A percentile compares a stretch with the other conserved stretches of the same genome.
These are phyloP conservation scores for Detonula confervacea DNA, from an alignment of 352 stramenopile genomes.

Conservation along the genomic window DNA sequence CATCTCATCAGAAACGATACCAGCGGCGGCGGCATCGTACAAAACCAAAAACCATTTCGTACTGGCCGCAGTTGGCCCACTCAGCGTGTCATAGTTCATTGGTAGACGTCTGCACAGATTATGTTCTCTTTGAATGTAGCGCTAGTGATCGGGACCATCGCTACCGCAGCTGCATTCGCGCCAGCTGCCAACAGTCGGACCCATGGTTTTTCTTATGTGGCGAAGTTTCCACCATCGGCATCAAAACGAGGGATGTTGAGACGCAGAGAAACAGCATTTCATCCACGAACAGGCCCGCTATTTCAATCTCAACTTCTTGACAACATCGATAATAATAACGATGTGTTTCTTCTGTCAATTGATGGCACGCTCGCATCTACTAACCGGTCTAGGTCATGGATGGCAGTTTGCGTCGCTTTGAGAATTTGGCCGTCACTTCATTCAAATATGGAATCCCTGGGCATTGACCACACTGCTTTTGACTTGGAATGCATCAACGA, in stretches of 20 bases:
- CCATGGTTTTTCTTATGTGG: no score
- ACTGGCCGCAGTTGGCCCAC: no score
- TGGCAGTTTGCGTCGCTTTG: conserved; percentile 49
- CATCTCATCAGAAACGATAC: no score
- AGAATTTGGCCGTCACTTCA: conserved; percentile 44
- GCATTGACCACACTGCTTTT: conserved; percentile 28
- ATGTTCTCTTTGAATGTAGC: no score
- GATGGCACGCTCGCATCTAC: conserved; percentile 50
- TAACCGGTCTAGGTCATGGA: conserved; percentile 15
- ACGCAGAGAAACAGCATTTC: neutral
- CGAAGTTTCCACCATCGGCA: neutral
- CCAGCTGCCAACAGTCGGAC: no score
- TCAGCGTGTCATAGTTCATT: no score
- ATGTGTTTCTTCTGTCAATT: conserved; percentile 48
- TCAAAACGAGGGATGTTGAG: neutral
- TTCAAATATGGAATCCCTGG: conserved; percentile 29
- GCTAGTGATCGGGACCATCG: no score
- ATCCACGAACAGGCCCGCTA: neutral
- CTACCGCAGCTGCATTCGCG: no score
- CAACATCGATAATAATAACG: neutral
- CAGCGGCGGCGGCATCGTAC: no score
- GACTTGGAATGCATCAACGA: conserved; percentile 9
- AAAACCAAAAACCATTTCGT: no score
- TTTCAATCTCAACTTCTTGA: neutral
- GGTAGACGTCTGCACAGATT: no score